A percentile compares a stretch with the other conserved stretches of the same genome.
phyloP scores from a whole-genome alignment of 768 basidiomycete species.

The Naganishia randhawae region DNA sequence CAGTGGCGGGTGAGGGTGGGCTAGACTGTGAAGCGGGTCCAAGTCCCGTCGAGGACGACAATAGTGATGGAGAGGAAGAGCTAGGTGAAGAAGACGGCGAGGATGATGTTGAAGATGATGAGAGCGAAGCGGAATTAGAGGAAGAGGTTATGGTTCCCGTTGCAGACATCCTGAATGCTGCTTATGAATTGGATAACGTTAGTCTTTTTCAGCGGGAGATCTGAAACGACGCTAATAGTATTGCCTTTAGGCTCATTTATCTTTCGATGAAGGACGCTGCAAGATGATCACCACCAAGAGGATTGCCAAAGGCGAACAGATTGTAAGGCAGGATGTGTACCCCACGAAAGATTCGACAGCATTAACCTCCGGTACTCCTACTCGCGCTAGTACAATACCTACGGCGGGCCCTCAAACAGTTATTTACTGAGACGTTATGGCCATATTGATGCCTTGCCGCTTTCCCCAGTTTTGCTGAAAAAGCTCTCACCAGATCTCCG shows the following conservation, averaged over 20 bases:
- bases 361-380: neutral
- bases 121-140: constrained; percentile 59
- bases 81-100: constrained; percentile 32
- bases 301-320: constrained; percentile 76
- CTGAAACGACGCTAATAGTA: neutral
- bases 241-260: constrained; percentile 69
- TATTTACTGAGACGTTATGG: constrained; percentile 93
- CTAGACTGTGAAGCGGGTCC: neutral
- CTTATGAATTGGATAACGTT: constrained; percentile 78
- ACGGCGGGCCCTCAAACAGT: constrained; percentile 85
- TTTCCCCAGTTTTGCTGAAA: constrained; percentile 25
- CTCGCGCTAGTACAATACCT: constrained; percentile 80
- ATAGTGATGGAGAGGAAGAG: constrained; percentile 26
- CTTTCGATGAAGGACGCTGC: constrained; percentile 61
- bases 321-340: constrained; percentile 59
- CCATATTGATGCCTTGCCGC: constrained; percentile 72
- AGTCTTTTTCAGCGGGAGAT: constrained; percentile 36
- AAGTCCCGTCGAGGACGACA: constrained; percentile 25
- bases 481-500: constrained; percentile 22
- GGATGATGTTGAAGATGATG: constrained; percentile 53
- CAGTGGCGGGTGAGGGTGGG: neutral
- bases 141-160: constrained; percentile 89
- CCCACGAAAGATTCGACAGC: neutral
- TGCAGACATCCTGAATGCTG: constrained; percentile 93
- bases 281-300: constrained; percentile 72